Evolutionary conservation across 2,329 filamentous ascomycete genomes (phyloP).

Genomic region (Colletotrichum filicis): DNA sequence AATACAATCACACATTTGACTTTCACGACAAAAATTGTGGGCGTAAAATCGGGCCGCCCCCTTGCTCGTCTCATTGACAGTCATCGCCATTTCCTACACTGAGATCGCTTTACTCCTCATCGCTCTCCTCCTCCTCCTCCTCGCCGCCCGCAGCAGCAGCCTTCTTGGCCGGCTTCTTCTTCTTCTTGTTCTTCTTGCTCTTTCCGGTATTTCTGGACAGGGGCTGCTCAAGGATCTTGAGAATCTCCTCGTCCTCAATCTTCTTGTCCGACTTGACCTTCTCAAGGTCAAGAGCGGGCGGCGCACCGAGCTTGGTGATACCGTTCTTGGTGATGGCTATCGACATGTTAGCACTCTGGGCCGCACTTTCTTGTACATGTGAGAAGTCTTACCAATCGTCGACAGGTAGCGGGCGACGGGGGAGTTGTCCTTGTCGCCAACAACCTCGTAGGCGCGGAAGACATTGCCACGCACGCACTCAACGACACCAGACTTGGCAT

Average conservation of each 20-base stretch:
- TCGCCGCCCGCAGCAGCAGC: constrained; percentile 44
- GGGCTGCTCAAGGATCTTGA: constrained; percentile 93
- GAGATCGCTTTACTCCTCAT: constrained; percentile 45
- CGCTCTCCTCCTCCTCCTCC: constrained; percentile 45
- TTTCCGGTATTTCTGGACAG: constrained; percentile 88
- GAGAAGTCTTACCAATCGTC: constrained; percentile 81
- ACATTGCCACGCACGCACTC: constrained; percentile 95
- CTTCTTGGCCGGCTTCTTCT: constrained; percentile 69
- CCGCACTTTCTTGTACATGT: constrained; percentile 37
- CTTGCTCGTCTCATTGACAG: constrained; percentile 29
- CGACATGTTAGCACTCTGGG: constrained; percentile 17
- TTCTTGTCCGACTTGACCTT: constrained; percentile 97
- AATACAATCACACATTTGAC: constrained; percentile 31
- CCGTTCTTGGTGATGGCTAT: constrained; percentile 98
- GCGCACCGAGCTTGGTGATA: constrained; percentile 83
- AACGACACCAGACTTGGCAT: constrained; percentile 94
- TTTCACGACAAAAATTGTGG: constrained; percentile 31
- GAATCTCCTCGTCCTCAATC: constrained; percentile 94
- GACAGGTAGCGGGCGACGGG: constrained; percentile 89
- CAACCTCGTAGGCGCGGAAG: constrained; percentile 94
- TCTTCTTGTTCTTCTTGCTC: constrained; percentile 91
- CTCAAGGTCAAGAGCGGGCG: constrained; percentile 79
- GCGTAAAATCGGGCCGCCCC: constrained; percentile 24
- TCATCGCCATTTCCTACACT: constrained; percentile 16
- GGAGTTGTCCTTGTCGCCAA: constrained; percentile 90